Conservation (phyloP, 495 filamentous ascomycete genomes). For the Delitschia confertaspora region DNA sequence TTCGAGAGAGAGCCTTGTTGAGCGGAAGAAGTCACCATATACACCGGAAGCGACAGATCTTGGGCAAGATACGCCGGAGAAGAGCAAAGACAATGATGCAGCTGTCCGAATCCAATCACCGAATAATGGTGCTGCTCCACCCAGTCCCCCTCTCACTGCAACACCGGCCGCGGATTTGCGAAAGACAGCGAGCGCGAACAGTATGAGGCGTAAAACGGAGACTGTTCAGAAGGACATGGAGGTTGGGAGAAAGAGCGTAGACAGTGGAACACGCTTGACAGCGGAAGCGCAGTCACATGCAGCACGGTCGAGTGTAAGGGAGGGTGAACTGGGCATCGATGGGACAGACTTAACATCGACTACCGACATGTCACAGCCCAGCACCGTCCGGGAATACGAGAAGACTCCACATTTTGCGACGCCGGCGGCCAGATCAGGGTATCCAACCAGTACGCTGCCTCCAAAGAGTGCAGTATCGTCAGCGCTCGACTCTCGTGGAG, state of each 20-base stretch:
- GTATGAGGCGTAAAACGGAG: slow-evolving; percentile 27
- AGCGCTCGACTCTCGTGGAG: slow-evolving; percentile 2
- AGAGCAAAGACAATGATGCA: slow-evolving; percentile 23
- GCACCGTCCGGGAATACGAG: slow-evolving; percentile 12
- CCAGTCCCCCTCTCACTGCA: slow-evolving; percentile 57
- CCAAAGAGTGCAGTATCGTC: slow-evolving; percentile 15
- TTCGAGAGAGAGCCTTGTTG: slow-evolving; percentile 48
- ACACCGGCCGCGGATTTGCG: slow-evolving; percentile 45
- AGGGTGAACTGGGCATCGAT: slow-evolving; percentile 16
- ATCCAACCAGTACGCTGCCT: slow-evolving; percentile 11
- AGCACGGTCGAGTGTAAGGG: slow-evolving; percentile 30
- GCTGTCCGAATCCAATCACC: background rate
- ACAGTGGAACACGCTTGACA: slow-evolving; percentile 23
- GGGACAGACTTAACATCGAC: slow-evolving; percentile 25
- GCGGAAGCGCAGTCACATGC: slow-evolving; percentile 32
- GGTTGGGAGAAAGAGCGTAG: slow-evolving; percentile 36
- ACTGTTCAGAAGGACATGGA: slow-evolving; percentile 35
- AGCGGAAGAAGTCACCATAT: slow-evolving; percentile 46
- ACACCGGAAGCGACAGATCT: slow-evolving; percentile 77
- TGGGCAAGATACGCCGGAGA: slow-evolving; percentile 38
- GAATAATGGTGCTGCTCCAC: slow-evolving; percentile 35
- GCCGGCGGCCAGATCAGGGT: slow-evolving; percentile 3
- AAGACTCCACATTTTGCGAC: slow-evolving; percentile 8
- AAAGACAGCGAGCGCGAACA: slow-evolving; percentile 40
- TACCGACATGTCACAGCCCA: slow-evolving; percentile 14